Evolutionary conservation across 1,139 yeast genomes (phyloP).

Genomic region (Candida sanyaensis): DNA sequence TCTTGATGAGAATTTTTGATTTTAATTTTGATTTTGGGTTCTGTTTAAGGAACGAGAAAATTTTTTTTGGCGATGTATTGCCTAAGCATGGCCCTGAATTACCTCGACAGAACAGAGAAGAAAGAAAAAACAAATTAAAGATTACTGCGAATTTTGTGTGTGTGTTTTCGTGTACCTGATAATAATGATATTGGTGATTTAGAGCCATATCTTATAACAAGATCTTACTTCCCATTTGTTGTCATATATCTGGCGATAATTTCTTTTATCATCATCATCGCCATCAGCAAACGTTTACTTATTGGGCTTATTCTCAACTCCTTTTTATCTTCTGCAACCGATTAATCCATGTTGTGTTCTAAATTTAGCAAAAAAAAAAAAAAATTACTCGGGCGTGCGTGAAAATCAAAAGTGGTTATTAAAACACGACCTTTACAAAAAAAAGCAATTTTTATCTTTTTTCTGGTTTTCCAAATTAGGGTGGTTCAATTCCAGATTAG

Average conservation of each 20-base stretch:
- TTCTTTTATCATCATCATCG: too few relatives aligned
- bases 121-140: background rate
- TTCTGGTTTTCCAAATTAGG: constrained; percentile 1
- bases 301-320: too few relatives aligned
- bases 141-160: background rate
- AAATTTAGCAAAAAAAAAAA: background rate
- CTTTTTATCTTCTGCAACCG: background rate
- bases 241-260: too few relatives aligned
- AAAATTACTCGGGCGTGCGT: constrained; percentile 1
- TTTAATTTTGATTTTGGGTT: background rate
- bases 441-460: constrained; percentile 5
- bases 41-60: background rate
- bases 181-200: too few relatives aligned
- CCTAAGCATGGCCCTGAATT: background rate
- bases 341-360: constrained; percentile 1
- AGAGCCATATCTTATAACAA: too few relatives aligned
- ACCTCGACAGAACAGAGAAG: too few relatives aligned
- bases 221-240: too few relatives aligned
- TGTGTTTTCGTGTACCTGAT: background rate
- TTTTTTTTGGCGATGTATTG: background rate
- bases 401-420: background rate
- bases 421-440: background rate
- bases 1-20: background rate
- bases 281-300: too few relatives aligned
- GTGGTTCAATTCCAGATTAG: background rate